Evolutionary conservation across 1,284 basidiomycete genomes (phyloP), one percentile per base, ranked within the genome.

Genomic region (Heterobasidion annosum): DNA sequence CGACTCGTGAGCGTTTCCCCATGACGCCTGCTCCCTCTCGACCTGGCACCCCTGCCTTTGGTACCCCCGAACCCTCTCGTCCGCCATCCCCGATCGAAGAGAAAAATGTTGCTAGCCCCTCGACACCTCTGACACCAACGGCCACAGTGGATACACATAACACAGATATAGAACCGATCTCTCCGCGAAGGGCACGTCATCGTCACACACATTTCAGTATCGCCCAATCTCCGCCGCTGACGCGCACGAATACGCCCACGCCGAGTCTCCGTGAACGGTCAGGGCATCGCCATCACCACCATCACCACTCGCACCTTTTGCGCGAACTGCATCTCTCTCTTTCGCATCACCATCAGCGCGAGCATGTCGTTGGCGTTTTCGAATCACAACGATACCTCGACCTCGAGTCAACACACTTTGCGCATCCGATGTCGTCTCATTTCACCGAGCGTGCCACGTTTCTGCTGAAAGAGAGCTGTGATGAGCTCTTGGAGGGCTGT

Each of bases 371-470:
- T 0, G 91, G 90, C 0, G 81, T 91, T 8, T 92, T 92, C 61
- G 91, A 93, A 68, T 82, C 80, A 10, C 83, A 88, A 62, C 71
- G 82, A 37, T 93, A 92, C 64, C 75, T 91, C 62, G 82, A 91
- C 59, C 71, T 93, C 4, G 91, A 93, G 64, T 75, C 79, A 13
- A 76, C 70, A 9, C 72, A 75, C 46, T 67, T 82, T 35, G 66
- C 70, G n/a, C 78, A 83, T 54, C 78, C 76, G 0, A 70, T 79
- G 61, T 72, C 76, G 4, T 76, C 78, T 18, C 68, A 73, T 34
- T 72, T 82, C 43, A 75, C 81, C 2, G 71, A 74, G 48, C 73
- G 73, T 54, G 74, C 77, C 45, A 76, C 80, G 6, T 68, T 69
- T 16, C 69, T 90, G 2, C 65, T 93, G 45, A 70, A 74, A 2